Percentiles rank a stretch among this genome's conserved stretches.
These are phyloP conservation scores for Brettanomyces bruxellensis DNA, from an alignment of 805 yeast species.

Conservation along the genomic window DNA sequence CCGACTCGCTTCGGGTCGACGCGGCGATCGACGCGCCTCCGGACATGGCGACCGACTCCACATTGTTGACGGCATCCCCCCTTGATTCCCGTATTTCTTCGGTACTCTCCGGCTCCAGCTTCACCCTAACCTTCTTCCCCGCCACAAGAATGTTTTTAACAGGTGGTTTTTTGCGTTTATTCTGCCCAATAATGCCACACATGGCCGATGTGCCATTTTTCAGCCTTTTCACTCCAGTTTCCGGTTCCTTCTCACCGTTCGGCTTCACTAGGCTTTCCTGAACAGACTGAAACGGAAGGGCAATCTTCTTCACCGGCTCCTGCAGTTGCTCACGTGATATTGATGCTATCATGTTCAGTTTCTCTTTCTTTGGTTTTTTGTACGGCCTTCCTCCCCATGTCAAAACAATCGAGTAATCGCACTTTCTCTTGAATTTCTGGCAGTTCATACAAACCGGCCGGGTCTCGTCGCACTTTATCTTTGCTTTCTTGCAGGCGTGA, in stretches of 20 bases:
- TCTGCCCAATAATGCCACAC: not conserved
- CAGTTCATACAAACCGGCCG: conserved; percentile 60
- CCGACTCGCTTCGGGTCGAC: not conserved
- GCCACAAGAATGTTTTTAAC: not conserved
- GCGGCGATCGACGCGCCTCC: not conserved
- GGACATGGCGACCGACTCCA: not conserved
- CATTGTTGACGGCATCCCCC: not conserved
- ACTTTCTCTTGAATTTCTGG: conserved; percentile 31
- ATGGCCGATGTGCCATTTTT: not conserved
- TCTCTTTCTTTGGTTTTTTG: conserved; percentile 32
- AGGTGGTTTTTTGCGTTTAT: not conserved
- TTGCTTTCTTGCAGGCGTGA: conserved; percentile 49
- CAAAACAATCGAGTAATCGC: conserved; percentile 57
- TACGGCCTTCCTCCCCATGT: conserved; percentile 74
- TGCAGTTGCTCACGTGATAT: conserved; percentile 12
- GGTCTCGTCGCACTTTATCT: conserved; percentile 61
- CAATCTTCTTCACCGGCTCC: not conserved
- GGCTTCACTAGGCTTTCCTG: not conserved
- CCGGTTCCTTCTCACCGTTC: not conserved
- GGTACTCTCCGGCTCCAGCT: not conserved
- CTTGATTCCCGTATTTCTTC: not conserved
- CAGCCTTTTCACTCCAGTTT: not conserved
- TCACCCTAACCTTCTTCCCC: not conserved
- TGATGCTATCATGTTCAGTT: conserved; percentile 19
- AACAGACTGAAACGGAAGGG: not conserved